Evolutionary conservation across 768 basidiomycete species (phyloP), one percentile per base, ranked within the genome.

Genomic region (Termitomyces sp.): DNA sequence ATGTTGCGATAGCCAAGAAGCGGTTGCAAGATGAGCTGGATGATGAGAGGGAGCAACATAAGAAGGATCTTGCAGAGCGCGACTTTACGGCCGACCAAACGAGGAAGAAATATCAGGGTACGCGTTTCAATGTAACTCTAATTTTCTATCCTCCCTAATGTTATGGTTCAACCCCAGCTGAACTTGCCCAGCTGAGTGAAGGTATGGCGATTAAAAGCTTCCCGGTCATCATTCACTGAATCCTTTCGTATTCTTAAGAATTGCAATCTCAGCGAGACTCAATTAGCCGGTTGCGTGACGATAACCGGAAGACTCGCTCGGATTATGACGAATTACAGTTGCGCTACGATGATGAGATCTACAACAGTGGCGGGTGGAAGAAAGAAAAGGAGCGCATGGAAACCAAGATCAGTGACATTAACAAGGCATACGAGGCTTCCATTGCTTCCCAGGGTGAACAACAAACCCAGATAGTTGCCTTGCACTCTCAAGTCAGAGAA

Each of bases 311-410:
- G 64, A 75, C 85, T 45, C 84, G 88, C 13, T 86, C 88, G 0
- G 85, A 92, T 56, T 82, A 85, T 48, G 89, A 91, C 53, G 82
- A 88, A 35, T 76, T 93, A 4, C 88, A 89, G 60, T 70, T 88
- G 32, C 80, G 82, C 36, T 85, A 83, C 59, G 88, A 91, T 56
- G 87, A 90, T 57, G 90, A 91, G 63, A 77, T 88, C 25, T 88
- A 86, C 68, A 87, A 81, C 53, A 85, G 87, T 44, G 80, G 84
- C 13, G 82, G 86, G 4, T 93, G 91, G 92, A 88, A 87, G 73
- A 88, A 89, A 64, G 91, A 94, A 73, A 91, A 85, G 68, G 91
- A 93, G 55, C 86, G 89, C 11, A 74, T 93, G 72, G 90, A 94
- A 57, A 87, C 82, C 50, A 92, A 90, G 78, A 90, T 94, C 50